Percentiles rank a stretch among this genome's conserved stretches.
These are phyloP conservation scores for Boletales sp. DNA, from an alignment of 768 basidiomycete species.

Conservation along the genomic window DNA sequence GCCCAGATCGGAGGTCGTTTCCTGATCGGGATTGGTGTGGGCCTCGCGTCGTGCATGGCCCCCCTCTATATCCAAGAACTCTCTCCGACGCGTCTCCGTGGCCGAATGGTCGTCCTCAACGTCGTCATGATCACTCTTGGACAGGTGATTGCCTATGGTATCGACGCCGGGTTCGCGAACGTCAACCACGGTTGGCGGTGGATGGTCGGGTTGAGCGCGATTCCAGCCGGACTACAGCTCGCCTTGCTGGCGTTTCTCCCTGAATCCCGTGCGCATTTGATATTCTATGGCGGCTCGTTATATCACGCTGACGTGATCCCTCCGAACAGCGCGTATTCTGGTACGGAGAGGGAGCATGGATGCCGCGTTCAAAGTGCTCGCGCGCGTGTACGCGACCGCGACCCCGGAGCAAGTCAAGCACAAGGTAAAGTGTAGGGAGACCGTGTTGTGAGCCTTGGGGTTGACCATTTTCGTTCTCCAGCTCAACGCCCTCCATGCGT, in stretches of 20 bases:
- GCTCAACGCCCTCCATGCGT: conserved; percentile 56
- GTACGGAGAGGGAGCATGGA: conserved; percentile 51
- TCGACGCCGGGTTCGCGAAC: conserved; percentile 63
- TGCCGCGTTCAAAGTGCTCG: conserved; percentile 51
- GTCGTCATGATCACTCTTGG: conserved; percentile 80
- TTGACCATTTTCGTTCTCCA: conserved; percentile 15
- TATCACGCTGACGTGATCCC: not conserved
- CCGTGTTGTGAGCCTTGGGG: not conserved
- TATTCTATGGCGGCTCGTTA: not conserved
- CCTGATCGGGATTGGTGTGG: conserved; percentile 71
- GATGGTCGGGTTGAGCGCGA: conserved; percentile 77
- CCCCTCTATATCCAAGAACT: conserved; percentile 85
- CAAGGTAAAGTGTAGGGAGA: conserved; percentile 40
- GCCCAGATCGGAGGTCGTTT: conserved; percentile 66
- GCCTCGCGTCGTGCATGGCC: conserved; percentile 72
- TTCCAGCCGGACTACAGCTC: conserved; percentile 66
- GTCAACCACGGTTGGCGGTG: conserved; percentile 70
- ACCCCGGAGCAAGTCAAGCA: conserved; percentile 60
- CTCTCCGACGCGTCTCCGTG: conserved; percentile 68
- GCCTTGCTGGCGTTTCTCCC: conserved; percentile 62
- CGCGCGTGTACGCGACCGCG: conserved; percentile 67
- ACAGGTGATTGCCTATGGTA: conserved; percentile 76
- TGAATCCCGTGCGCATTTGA: conserved; percentile 61
- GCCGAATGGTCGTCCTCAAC: conserved; percentile 78
- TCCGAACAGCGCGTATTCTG: conserved; percentile 53